Conservation (phyloP, 768 basidiomycete genomes). For the Mycena leptocephala region DNA sequence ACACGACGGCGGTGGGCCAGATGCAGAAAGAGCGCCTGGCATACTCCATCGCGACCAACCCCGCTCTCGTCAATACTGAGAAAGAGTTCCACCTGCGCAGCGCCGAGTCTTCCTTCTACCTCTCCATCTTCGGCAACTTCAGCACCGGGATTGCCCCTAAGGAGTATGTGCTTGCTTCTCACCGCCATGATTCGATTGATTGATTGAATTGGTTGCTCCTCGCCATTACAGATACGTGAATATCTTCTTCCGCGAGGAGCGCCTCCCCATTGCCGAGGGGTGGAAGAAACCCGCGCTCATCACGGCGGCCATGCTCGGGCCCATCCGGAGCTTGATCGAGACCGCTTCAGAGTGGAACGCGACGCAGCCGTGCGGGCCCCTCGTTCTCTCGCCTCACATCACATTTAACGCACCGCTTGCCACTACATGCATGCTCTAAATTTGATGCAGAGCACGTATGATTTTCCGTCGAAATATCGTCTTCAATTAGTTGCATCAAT, state of each 20-base stretch:
- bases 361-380: neutral
- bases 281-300: conserved; percentile 9
- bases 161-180: neutral
- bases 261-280: conserved; percentile 26
- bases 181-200: neutral
- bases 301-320: neutral
- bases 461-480: too few species aligned
- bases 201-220: neutral
- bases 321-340: neutral
- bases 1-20: conserved; percentile 11
- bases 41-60: conserved; percentile 25
- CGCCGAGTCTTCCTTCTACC: conserved; percentile 28
- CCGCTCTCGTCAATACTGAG: conserved; percentile 24
- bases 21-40: conserved; percentile 20
- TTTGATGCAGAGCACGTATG: too few species aligned
- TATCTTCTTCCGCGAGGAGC: conserved; percentile 32
- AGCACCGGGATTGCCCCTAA: conserved; percentile 26
- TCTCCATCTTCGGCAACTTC: conserved; percentile 27
- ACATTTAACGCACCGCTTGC: neutral
- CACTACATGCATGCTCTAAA: too few species aligned
- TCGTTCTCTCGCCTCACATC: neutral
- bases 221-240: conserved; percentile 2
- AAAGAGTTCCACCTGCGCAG: conserved; percentile 30
- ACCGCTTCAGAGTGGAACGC: neutral
- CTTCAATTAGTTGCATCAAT: too few species aligned